Evolutionary conservation across 768 basidiomycete genomes (phyloP).

Genomic region (Lactifluus echinatus): DNA sequence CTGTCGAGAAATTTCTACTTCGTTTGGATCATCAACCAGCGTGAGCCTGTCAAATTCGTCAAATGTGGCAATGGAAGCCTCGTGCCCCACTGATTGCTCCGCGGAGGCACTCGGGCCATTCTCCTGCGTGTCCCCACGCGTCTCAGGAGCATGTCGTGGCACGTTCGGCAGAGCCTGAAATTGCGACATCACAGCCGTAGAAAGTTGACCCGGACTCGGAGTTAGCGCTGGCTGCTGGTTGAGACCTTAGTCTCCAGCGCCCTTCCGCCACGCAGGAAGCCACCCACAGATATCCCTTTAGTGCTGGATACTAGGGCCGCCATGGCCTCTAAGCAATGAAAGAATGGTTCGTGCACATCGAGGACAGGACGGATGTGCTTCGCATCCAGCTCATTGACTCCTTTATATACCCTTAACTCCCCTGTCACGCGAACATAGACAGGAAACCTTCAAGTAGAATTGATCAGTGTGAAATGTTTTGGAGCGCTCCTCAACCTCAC

Average conservation of each 20-base stretch:
- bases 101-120: background rate
- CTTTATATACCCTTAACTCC: conserved; percentile 25
- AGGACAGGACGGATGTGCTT: conserved; percentile 31
- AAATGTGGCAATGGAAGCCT: background rate
- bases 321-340: conserved; percentile 38
- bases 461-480: background rate
- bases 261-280: background rate
- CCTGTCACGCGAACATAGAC: conserved; percentile 13
- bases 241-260: background rate
- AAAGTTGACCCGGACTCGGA: background rate
- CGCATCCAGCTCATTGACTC: conserved; percentile 34
- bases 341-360: conserved; percentile 40
- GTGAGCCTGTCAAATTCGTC: conserved; percentile 1
- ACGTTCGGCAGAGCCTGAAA: background rate
- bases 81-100: background rate
- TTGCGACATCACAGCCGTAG: background rate
- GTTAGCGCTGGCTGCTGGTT: background rate
- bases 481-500: background rate
- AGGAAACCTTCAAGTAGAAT: background rate
- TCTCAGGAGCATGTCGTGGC: background rate
- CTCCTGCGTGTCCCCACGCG: background rate
- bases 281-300: conserved; percentile 26
- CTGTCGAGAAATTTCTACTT: background rate
- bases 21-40: background rate
- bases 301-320: conserved; percentile 29